Conservation (phyloP, 768 basidiomycete species). For the Crassisporium funariophilum region DNA sequence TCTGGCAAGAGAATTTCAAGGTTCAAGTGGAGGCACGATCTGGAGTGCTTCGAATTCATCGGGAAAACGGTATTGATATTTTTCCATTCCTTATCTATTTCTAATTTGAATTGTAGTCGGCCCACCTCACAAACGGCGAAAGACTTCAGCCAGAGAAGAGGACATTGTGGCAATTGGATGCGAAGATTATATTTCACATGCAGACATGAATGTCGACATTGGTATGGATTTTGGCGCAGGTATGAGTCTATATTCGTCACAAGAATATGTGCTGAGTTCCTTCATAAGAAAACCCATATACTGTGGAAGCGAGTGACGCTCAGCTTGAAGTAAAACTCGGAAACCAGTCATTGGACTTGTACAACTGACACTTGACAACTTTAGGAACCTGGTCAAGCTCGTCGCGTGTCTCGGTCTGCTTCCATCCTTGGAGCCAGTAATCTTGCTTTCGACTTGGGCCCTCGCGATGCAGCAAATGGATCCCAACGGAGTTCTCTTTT, state of each 20-base stretch:
- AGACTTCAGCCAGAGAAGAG: slow-evolving; percentile 23
- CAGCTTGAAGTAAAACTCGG: not conserved
- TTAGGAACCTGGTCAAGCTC: slow-evolving; percentile 86
- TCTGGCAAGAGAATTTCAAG: slow-evolving; percentile 76
- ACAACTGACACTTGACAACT: no score
- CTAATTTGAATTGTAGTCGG: slow-evolving; percentile 28
- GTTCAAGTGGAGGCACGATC: slow-evolving; percentile 68
- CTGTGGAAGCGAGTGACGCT: no score
- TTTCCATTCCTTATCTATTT: not conserved
- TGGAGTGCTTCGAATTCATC: slow-evolving; percentile 41
- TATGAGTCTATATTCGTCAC: slow-evolving; percentile 1
- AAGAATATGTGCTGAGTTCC: no score
- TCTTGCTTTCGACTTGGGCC: slow-evolving; percentile 46
- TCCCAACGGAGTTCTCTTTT: slow-evolving; percentile 75
- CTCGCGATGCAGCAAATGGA: slow-evolving; percentile 39
- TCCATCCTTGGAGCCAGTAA: slow-evolving; percentile 50
- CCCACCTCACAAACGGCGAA: slow-evolving; percentile 52
- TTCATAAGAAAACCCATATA: no score
- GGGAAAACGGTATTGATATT: slow-evolving; percentile 11
- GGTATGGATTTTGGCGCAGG: slow-evolving; percentile 16
- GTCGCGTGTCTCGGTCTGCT: slow-evolving; percentile 61
- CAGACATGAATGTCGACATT: slow-evolving; percentile 16
- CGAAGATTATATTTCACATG: slow-evolving; percentile 5
- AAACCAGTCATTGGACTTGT: no score
- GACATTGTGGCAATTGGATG: no score